Evolutionary conservation across 768 basidiomycete species (phyloP), one percentile per base, ranked within the genome.

Genomic region (Jaapia argillacea): DNA sequence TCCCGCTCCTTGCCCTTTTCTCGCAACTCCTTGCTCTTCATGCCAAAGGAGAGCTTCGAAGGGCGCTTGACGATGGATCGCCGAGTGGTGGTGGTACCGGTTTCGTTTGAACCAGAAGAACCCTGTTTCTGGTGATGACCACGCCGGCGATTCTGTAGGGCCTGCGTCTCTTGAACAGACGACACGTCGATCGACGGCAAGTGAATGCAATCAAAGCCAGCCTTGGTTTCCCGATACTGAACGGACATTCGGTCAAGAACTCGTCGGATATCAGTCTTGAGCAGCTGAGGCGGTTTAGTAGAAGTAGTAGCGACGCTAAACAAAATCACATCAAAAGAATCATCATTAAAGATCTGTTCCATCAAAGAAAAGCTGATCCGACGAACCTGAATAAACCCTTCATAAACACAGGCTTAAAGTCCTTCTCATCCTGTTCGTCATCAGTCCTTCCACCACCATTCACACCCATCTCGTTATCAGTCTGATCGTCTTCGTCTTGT

Each of bases 181-280:
- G 84, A 72, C 6, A 97, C 64, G 57, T 96, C 92, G 60, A 98
- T 97, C 23, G 89, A 92, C 0, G 94, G 94, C 24, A 87, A 63
- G 59, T 99, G 91, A 20, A 94, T 86, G 65, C 96, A 99, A 60
- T 99, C 94, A 59, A 90, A 98, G 2, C 94, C 96, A 45, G 79
- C 70, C 63, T 82, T 87, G 51, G 77, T 90, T 59, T 91, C 86
- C 31, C 90, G 77, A 58, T 96, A 91, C 60, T 91, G 89, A 24
- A 99, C 85, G 49, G 93, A 91, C 79, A 98, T 90, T 38, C 93
- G 77, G 54, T 93, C 88, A 28, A 98, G 72, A 1, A 96, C 93
- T 10, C 77, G 75, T 40, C 75, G 72, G 50, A 99, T 83, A 61
- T 98, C 94, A 45, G 71, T 64, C 61, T 89, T 86, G 63, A 98